These are phyloP conservation scores for Parachaetomium inaequale DNA, from an alignment of 495 filamentous ascomycete species.

Conservation along the genomic window DNA sequence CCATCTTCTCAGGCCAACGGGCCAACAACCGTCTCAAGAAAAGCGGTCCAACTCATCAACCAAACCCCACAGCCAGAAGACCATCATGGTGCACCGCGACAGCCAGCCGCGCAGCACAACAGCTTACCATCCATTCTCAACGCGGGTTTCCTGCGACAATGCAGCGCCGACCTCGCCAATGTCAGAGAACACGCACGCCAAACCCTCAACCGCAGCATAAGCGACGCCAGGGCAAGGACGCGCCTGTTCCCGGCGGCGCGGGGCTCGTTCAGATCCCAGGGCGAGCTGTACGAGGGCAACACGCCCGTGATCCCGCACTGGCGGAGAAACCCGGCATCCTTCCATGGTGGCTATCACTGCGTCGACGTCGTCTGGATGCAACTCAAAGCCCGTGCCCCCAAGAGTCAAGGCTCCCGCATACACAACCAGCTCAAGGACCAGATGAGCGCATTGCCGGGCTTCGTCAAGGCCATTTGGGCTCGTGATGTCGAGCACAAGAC, in stretches of 20 bases:
- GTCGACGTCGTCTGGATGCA: neutral
- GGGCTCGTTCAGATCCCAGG: neutral
- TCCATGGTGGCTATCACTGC: neutral
- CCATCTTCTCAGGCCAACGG: neutral
- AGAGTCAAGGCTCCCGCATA: neutral
- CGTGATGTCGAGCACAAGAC: neutral
- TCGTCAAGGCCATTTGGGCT: neutral
- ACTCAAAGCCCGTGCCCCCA: neutral
- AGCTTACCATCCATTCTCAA: neutral
- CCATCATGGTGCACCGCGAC: neutral
- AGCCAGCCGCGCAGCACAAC: neutral
- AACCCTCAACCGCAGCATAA: neutral
- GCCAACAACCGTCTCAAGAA: neutral
- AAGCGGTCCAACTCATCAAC: neutral
- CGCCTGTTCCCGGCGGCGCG: neutral
- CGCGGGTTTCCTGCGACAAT: neutral
- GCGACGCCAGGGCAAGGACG: neutral
- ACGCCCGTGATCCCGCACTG: neutral
- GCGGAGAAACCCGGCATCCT: too few species aligned
- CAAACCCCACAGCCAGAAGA: neutral
- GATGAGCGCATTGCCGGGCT: neutral
- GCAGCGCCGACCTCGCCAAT: neutral
- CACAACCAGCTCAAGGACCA: neutral
- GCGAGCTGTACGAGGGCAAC: neutral
- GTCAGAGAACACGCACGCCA: neutral